Conservation (phyloP, 345 rosid genomes). For the Salix viminalis region DNA sequence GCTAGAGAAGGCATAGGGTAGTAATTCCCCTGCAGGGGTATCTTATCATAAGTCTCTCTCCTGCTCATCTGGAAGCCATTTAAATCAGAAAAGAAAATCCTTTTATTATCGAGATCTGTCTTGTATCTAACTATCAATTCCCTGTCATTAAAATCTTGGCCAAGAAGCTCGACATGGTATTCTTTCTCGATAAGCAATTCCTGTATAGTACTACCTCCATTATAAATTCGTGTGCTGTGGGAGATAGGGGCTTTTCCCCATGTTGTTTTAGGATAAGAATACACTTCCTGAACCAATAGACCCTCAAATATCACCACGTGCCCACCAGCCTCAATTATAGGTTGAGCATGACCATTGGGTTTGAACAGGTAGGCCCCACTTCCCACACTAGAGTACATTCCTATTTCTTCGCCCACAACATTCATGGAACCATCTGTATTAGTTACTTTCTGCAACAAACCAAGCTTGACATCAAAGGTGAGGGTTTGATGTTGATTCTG, state of each 20-base stretch:
- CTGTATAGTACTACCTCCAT: conserved; percentile 53
- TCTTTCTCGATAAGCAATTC: conserved; percentile 72
- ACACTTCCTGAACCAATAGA: conserved; percentile 71
- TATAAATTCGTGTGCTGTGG: conserved; percentile 69
- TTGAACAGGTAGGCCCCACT: conserved; percentile 94
- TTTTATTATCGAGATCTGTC: conserved; percentile 61
- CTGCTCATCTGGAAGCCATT: conserved; percentile 99
- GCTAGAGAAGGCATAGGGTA: conserved; percentile 98
- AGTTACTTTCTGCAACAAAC: conserved; percentile 61
- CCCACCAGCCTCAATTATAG: conserved; percentile 60
- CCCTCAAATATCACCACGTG: conserved; percentile 66
- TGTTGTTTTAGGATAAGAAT: conserved; percentile 69
- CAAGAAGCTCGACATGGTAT: conserved; percentile 88
- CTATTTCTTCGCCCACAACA: conserved; percentile 66
- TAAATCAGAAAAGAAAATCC: conserved; percentile 76
- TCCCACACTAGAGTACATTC: conserved; percentile 63
- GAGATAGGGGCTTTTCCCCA: conserved; percentile 73
- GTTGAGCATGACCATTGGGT: conserved; percentile 71
- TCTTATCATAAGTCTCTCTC: conserved; percentile 89
- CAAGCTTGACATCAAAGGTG: conserved; percentile 56
- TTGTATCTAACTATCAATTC: conserved; percentile 84
- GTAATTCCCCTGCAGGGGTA: conserved; percentile 95
- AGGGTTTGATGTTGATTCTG: conserved; percentile 66
- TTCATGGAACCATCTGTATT: conserved; percentile 43
- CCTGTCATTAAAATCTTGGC: conserved; percentile 57